phyloP scores from a whole-genome alignment of 306 rosid genomes.

The Corylus americana region DNA sequence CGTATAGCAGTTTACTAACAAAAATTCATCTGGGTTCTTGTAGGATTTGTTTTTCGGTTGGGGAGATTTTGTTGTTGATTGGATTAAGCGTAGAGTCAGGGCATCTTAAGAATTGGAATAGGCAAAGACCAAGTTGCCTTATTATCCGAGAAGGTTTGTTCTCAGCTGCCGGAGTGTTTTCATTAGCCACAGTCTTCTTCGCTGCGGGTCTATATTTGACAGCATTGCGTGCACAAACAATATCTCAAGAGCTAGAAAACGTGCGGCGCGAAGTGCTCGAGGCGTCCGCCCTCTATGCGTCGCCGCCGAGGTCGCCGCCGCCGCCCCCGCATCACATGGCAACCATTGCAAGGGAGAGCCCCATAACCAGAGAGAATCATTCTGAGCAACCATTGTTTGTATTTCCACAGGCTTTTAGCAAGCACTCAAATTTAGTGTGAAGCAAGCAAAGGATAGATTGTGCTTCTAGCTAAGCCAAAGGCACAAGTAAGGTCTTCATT shows the following conservation, averaged over 20 bases:
- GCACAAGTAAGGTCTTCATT: not conserved
- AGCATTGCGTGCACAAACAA: slow-evolving; percentile 62
- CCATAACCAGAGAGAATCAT: slow-evolving; percentile 41
- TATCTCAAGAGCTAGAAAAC: slow-evolving; percentile 45
- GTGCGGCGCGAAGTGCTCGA: slow-evolving; percentile 57
- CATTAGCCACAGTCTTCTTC: slow-evolving; percentile 66
- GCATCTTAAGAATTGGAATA: slow-evolving; percentile 70
- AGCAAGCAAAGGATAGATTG: slow-evolving; percentile 9
- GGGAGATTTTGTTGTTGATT: slow-evolving; percentile 73
- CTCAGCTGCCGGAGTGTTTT: slow-evolving; percentile 73
- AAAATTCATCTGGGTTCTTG: not conserved
- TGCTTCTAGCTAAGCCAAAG: slow-evolving; percentile 19
- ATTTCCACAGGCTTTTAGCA: slow-evolving; percentile 49
- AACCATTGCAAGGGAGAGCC: slow-evolving; percentile 64
- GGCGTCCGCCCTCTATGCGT: slow-evolving; percentile 51
- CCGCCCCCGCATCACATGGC: slow-evolving; percentile 53
- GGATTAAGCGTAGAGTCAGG: slow-evolving; percentile 86
- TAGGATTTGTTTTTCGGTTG: slow-evolving; percentile 86
- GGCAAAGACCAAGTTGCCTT: slow-evolving; percentile 59
- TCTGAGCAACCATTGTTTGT: slow-evolving; percentile 31
- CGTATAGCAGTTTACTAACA: not conserved
- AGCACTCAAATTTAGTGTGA: slow-evolving; percentile 38
- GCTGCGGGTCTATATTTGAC: slow-evolving; percentile 74
- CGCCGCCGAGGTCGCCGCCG: slow-evolving; percentile 86
- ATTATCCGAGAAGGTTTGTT: slow-evolving; percentile 63